Conservation (phyloP, 371 early-diverging fungal genomes). For the Cokeromyces recurvatus region DNA sequence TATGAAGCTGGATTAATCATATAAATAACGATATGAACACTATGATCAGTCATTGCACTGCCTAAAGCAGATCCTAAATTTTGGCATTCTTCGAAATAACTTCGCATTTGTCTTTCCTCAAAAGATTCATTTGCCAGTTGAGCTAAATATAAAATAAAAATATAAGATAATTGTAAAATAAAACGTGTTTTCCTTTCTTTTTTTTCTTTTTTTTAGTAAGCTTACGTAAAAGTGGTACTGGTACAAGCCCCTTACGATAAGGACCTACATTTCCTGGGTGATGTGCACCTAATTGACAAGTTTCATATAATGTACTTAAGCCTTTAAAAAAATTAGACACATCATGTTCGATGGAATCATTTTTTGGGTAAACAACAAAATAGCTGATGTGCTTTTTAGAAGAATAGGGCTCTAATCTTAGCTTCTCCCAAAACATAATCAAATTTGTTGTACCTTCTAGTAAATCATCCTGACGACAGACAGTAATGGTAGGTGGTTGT, state of each 20-base stretch:
- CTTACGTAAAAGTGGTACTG: conserved; percentile 47
- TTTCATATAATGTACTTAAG: conserved; percentile 49
- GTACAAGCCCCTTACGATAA: conserved; percentile 47
- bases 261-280: conserved; percentile 42
- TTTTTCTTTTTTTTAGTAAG: background rate
- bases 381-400: conserved; percentile 50
- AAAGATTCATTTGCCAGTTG: conserved; percentile 26
- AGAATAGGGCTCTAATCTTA: conserved; percentile 57
- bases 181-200: too few species aligned
- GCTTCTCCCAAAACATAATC: conserved; percentile 59
- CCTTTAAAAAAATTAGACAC: conserved; percentile 50
- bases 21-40: conserved; percentile 51
- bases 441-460: conserved; percentile 54
- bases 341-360: conserved; percentile 35
- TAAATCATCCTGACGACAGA: conserved; percentile 54
- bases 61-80: conserved; percentile 43
- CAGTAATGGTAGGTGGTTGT: conserved; percentile 49
- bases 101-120: conserved; percentile 42
- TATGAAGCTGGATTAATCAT: conserved; percentile 53
- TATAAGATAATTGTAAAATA: background rate
- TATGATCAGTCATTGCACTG: conserved; percentile 17
- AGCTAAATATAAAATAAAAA: conserved; percentile 7
- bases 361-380: conserved; percentile 53
- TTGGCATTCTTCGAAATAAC: conserved; percentile 49
- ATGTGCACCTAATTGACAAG: conserved; percentile 49